These are phyloP conservation scores for Claviceps paspali DNA, from an alignment of 2,329 filamentous ascomycete genomes.

Conservation along the genomic window DNA sequence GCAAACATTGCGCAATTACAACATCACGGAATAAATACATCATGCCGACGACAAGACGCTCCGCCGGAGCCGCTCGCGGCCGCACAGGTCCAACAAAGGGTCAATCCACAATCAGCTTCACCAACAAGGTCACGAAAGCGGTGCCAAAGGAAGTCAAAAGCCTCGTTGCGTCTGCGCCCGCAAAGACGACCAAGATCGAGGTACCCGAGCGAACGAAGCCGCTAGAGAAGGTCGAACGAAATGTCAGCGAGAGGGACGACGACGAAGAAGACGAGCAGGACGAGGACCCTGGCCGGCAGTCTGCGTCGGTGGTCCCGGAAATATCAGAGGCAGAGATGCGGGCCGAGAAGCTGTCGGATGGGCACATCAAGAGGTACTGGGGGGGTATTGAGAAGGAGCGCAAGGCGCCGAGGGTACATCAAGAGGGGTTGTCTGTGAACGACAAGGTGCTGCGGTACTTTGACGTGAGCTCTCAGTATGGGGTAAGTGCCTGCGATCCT, in stretches of 20 bases:
- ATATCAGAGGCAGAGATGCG: slow-evolving; percentile 36
- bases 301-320: slow-evolving; percentile 17
- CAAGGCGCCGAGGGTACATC: slow-evolving; percentile 59
- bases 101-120: slow-evolving; percentile 43
- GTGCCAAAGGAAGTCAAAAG: slow-evolving; percentile 31
- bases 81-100: slow-evolving; percentile 24
- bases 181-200: slow-evolving; percentile 21
- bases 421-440: slow-evolving; percentile 51
- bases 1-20: background rate
- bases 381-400: slow-evolving; percentile 51
- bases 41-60: slow-evolving; percentile 36
- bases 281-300: too few relatives aligned
- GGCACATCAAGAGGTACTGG: slow-evolving; percentile 69
- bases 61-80: slow-evolving; percentile 23
- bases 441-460: slow-evolving; percentile 88
- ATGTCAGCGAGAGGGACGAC: slow-evolving; percentile 11
- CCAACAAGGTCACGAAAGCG: slow-evolving; percentile 40
- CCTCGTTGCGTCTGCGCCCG: slow-evolving; percentile 19
- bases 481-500: slow-evolving; percentile 43
- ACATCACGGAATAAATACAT: slow-evolving; percentile 7
- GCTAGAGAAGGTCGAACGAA: slow-evolving; percentile 8
- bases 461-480: slow-evolving; percentile 82
- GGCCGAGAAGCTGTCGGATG: slow-evolving; percentile 50
- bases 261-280: slow-evolving; percentile 13
- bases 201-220: slow-evolving; percentile 11